Evolutionary conservation across 208 protist genomes (phyloP).

Genomic region (Endotrypanum monterogeii): DNA sequence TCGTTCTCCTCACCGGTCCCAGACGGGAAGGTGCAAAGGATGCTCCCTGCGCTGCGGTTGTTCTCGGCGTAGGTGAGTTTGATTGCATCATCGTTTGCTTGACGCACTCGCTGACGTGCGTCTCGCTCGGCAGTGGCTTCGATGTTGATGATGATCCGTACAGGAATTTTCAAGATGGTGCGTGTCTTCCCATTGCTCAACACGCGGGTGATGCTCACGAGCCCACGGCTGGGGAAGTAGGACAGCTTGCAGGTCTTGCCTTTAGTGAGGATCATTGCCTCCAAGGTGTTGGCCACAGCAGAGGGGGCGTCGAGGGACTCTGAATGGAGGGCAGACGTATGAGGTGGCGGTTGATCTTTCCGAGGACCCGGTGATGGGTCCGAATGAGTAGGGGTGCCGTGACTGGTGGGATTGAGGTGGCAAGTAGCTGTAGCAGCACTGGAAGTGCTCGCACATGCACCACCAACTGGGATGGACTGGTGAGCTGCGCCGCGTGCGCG

Average conservation of each 20-base stretch:
- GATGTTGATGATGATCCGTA: constrained; percentile 63
- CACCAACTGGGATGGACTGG: neutral
- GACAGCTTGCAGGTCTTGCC: constrained; percentile 35
- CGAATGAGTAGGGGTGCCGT: neutral
- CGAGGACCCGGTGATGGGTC: neutral
- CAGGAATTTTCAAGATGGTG: constrained; percentile 53
- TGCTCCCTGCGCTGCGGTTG: constrained; percentile 1
- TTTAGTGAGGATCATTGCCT: constrained; percentile 27
- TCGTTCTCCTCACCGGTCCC: constrained; percentile 14
- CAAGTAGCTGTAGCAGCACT: too few species aligned
- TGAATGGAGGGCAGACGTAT: neutral
- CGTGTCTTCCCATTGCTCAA: constrained; percentile 27
- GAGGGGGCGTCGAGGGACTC: too few species aligned
- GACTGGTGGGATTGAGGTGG: neutral
- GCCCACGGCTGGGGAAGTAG: constrained; percentile 27
- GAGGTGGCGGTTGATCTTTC: neutral
- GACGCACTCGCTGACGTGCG: constrained; percentile 38
- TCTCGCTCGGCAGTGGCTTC: constrained; percentile 58
- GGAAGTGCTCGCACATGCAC: neutral
- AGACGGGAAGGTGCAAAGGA: constrained; percentile 26
- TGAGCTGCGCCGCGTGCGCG: neutral
- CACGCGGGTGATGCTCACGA: constrained; percentile 31
- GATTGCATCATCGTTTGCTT: constrained; percentile 32
- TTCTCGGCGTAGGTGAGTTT: constrained; percentile 31
- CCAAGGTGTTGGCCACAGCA: constrained; percentile 9